Base-by-base conservation (phyloP, 202 grass and related monocot species). In the Setaria viridis region DNA sequence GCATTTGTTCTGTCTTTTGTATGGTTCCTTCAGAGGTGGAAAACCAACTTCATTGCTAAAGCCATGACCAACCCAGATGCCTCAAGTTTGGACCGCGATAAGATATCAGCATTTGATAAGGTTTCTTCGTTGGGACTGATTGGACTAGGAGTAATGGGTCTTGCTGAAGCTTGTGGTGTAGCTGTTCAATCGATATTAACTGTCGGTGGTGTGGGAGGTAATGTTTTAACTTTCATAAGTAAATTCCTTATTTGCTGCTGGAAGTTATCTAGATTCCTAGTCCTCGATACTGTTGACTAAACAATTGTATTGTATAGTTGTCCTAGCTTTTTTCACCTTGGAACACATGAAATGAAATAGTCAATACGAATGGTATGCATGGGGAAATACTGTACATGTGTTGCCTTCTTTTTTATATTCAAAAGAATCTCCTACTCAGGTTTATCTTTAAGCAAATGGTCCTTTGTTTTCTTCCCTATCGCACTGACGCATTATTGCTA, bases 131-230 rank as follows among this genome's bases (percentile, higher is more conserved):
- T 99, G n/a, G 92, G 96, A 76, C 77, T 99, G 60, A 91, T 96
- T 85, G 82, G 85, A 67, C 87, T 99, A 11, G 96, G 93, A 86
- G 82, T 95, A 51, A 99, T 92, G 91, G 96, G 84, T 74, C 72
- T 99, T 80, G 96, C 96, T 76, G 96, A 99, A 74, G 90, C 93
- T 80, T 92, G 88, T 87, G 93, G 93, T 41, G 62, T 99, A 63
- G 90, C 96, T 82, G 88, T 94, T 78, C 96, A 99, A 79, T 99
- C 96, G 54, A 93, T 99, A 84, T 79, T 99, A 80, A 99, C 96
- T 86, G 93, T 99, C 87, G 96, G 96, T 87, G 96, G 96, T 76
- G 88, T 99, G 63, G 96, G 96, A 99, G 93, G 96, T 99, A 99
- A 76, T 63, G 29, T 80, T 41, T 5, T 41, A 41, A 37, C 0